Conservation (phyloP, 208 protist species). For the Leishmania mexicana region DNA sequence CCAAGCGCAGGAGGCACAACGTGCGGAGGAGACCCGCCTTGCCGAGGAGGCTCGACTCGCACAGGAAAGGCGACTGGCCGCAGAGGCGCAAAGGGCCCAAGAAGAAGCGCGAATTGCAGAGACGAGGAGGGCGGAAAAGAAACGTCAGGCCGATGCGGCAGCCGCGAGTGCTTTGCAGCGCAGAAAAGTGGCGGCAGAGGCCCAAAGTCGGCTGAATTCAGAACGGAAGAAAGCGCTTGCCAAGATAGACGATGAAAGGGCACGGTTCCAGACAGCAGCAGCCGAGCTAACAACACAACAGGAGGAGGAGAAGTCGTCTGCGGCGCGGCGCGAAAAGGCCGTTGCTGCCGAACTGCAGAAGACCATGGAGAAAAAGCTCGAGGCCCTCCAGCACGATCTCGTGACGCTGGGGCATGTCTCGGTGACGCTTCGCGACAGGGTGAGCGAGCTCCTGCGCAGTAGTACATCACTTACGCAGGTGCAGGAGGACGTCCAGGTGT, state of each 20-base stretch:
- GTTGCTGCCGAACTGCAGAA: slow-evolving; percentile 12
- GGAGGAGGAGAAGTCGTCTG: slow-evolving; percentile 8
- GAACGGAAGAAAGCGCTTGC: slow-evolving; percentile 6
- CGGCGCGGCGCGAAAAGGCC: slow-evolving; percentile 7
- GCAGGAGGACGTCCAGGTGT: slow-evolving; percentile 1
- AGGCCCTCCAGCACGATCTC: slow-evolving; percentile 9
- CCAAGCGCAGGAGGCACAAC: slow-evolving; percentile 1
- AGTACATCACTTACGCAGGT: slow-evolving; percentile 11
- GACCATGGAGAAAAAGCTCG: slow-evolving; percentile 9
- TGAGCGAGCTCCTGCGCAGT: neutral
- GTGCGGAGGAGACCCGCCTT: slow-evolving; percentile 1
- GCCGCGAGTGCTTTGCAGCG: slow-evolving; percentile 7
- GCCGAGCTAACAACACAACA: slow-evolving; percentile 17
- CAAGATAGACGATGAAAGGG: slow-evolving; percentile 8
- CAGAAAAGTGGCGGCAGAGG: neutral
- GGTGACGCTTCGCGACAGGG: neutral
- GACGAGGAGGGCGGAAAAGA: neutral
- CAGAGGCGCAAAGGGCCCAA: slow-evolving; percentile 23
- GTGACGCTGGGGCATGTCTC: slow-evolving; percentile 4
- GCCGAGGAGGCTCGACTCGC: neutral
- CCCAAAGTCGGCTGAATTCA: neutral
- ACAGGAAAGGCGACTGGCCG: slow-evolving; percentile 9
- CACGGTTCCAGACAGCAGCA: slow-evolving; percentile 12
- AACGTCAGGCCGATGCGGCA: slow-evolving; percentile 4
- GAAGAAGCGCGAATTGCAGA: slow-evolving; percentile 7